A percentile compares a stretch with the other conserved stretches of the same genome.
Evolutionary conservation across 129 eudicot genomes (phyloP).

Genomic region (Rutidosis leptorrhynchoides): DNA sequence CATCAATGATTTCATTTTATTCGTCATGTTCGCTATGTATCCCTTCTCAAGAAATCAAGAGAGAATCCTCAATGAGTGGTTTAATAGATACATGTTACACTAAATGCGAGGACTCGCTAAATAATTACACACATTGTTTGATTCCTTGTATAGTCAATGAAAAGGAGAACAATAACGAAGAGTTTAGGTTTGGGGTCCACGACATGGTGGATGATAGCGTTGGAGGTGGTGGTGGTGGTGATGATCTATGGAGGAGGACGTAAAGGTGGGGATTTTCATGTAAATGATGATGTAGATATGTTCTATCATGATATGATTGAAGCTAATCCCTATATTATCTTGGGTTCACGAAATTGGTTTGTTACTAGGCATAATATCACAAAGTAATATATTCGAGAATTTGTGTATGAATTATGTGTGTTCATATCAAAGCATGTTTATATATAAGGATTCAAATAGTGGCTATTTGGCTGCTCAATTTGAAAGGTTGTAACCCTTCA

Average conservation of each 20-base stretch:
- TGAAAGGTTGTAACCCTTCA: too few species aligned
- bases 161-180: background rate
- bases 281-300: background rate
- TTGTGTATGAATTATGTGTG: too few species aligned
- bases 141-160: background rate
- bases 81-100: background rate
- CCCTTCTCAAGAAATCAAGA: background rate
- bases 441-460: too few species aligned
- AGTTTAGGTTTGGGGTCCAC: background rate
- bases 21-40: background rate
- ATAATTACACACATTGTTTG: background rate
- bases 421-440: too few species aligned
- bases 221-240: background rate
- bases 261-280: background rate
- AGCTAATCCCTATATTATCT: too few species aligned
- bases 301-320: conserved; percentile 8
- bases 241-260: background rate
- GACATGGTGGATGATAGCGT: background rate
- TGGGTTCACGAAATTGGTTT: too few species aligned
- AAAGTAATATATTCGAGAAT: background rate
- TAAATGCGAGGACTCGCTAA: background rate
- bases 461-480: too few species aligned
- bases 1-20: background rate
- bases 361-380: conserved; percentile 1
- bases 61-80: background rate